Conservation (phyloP, 2,329 filamentous ascomycete species). For the Ceratocystiopsis sp. region DNA sequence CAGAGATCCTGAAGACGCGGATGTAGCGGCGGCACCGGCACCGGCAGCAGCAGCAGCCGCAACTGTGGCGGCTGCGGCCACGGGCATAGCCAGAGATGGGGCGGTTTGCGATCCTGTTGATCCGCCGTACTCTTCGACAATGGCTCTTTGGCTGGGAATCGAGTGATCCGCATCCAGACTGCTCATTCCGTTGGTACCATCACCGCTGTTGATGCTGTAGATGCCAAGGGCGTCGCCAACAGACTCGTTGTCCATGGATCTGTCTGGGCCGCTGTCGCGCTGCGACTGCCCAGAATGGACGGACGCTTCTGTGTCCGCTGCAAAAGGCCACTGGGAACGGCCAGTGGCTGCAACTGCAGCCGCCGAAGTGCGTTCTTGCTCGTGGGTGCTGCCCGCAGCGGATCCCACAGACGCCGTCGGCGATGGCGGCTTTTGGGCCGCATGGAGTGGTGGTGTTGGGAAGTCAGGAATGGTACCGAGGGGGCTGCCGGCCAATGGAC, state of each 20-base stretch:
- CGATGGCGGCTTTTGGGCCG: neutral
- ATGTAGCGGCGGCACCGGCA: too few relatives aligned
- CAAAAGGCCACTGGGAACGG: constrained; percentile 8
- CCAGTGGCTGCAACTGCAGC: neutral
- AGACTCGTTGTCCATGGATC: neutral
- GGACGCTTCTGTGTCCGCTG: constrained; percentile 8
- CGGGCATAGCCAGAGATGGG: too few relatives aligned
- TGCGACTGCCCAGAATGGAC: neutral
- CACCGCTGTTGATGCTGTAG: neutral
- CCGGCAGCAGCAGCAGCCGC: too few relatives aligned
- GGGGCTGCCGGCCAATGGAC: too few relatives aligned
- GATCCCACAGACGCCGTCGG: neutral
- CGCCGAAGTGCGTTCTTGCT: too few relatives aligned
- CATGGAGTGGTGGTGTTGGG: constrained; percentile 3
- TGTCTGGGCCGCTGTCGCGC: too few relatives aligned
- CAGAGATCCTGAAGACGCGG: too few relatives aligned
- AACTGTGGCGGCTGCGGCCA: too few relatives aligned
- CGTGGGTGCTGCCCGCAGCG: neutral
- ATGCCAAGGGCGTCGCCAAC: constrained; percentile 3
- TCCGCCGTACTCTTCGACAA: constrained; percentile 1
- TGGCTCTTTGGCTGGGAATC: constrained; percentile 6
- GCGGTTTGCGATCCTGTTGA: too few relatives aligned
- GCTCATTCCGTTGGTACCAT: too few relatives aligned
- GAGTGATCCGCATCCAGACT: neutral
- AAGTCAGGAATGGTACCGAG: constrained; percentile 4